A percentile compares a stretch with the other conserved stretches of the same genome.
phyloP scores from a whole-genome alignment of 441 rosid genomes.

The Melastoma candidum region DNA sequence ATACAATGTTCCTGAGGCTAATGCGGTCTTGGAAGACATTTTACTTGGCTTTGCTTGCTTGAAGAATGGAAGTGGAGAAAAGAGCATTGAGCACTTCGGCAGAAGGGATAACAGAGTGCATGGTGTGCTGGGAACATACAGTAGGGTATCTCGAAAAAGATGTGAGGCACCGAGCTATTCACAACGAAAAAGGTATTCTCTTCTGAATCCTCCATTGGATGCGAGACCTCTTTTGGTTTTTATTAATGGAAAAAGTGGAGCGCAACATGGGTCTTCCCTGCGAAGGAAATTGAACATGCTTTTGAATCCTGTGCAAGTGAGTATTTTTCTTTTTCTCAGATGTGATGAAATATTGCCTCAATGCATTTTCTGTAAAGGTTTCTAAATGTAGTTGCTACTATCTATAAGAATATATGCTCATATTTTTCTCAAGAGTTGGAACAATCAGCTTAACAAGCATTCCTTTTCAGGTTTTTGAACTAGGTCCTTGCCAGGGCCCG shows the following conservation, averaged over 20 bases:
- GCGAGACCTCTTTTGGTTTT: constrained; percentile 61
- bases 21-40: constrained; percentile 21
- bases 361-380: no score
- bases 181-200: constrained; percentile 27
- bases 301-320: constrained; percentile 62
- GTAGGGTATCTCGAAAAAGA: constrained; percentile 26
- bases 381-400: no score
- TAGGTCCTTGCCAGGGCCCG: constrained; percentile 52
- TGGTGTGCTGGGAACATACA: constrained; percentile 20
- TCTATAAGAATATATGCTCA: no score
- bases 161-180: constrained; percentile 18
- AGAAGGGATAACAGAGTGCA: constrained; percentile 22
- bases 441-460: no score
- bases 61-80: constrained; percentile 35
- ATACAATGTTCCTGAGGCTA: constrained; percentile 25
- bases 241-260: constrained; percentile 64
- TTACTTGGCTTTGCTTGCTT: constrained; percentile 30
- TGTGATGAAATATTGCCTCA: background rate
- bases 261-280: constrained; percentile 52
- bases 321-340: background rate
- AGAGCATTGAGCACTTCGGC: constrained; percentile 24
- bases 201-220: constrained; percentile 43
- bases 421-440: no score
- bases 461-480: constrained; percentile 43
- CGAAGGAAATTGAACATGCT: constrained; percentile 56